Evolutionary conservation across 345 rosid species (phyloP).

Genomic region (Brassica incana): DNA sequence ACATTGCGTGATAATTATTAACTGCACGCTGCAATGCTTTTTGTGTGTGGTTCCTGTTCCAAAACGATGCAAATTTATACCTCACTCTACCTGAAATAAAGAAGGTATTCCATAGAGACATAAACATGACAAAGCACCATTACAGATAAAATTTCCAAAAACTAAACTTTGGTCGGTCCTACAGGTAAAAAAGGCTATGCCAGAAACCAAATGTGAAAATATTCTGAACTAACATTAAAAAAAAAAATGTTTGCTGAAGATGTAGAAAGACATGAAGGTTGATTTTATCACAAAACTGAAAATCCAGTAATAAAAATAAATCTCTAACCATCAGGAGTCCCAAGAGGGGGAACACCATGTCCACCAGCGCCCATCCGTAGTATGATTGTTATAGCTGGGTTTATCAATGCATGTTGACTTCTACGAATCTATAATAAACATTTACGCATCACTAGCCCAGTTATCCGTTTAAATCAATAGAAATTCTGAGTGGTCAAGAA

Average conservation of each 20-base stretch:
- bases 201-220: slow-evolving; percentile 3
- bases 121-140: slow-evolving; percentile 35
- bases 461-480: slow-evolving; percentile 9
- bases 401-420: slow-evolving; percentile 97
- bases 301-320: slow-evolving; percentile 15
- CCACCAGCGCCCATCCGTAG: slow-evolving; percentile 99
- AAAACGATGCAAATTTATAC: slow-evolving; percentile 98
- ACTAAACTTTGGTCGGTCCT: slow-evolving; percentile 17
- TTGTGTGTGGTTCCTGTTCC: slow-evolving; percentile 96
- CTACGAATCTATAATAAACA: slow-evolving; percentile 63
- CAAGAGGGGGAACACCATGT: slow-evolving; percentile 99
- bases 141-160: slow-evolving; percentile 11
- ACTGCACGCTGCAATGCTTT: slow-evolving; percentile 77
- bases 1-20: slow-evolving; percentile 63
- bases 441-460: neutral
- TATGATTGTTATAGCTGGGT: slow-evolving; percentile 92
- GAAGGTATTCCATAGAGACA: slow-evolving; percentile 29
- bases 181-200: slow-evolving; percentile 17
- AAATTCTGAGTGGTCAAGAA: neutral
- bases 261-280: slow-evolving; percentile 2
- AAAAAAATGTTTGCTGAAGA: neutral
- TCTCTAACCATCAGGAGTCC: slow-evolving; percentile 92
- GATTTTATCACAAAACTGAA: slow-evolving; percentile 1
- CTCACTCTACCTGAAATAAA: slow-evolving; percentile 92
- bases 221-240: neutral